Evolutionary conservation across 106 monocot species (phyloP).

Genomic region (Dendrobium officinale): DNA sequence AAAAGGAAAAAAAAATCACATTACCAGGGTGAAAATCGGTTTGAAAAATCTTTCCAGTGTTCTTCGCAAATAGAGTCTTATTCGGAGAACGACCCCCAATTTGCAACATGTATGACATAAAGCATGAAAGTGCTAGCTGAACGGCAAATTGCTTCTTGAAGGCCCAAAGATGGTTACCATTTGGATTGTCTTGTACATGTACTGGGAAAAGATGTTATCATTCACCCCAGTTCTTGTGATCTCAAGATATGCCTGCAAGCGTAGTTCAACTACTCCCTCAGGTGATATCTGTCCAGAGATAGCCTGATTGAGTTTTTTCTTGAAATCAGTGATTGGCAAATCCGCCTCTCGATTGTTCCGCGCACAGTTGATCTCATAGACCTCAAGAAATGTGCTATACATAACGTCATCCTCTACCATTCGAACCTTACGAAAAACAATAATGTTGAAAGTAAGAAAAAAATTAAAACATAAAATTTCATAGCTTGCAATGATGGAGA

Average conservation of each 20-base stretch:
- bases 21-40: slow-evolving; percentile 97
- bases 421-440: slow-evolving; percentile 53
- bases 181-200: slow-evolving; percentile 96
- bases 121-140: slow-evolving; percentile 88
- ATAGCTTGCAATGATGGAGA: neutral
- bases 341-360: slow-evolving; percentile 87
- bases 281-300: slow-evolving; percentile 81
- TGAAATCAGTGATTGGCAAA: slow-evolving; percentile 83
- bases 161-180: slow-evolving; percentile 93
- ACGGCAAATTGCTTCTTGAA: slow-evolving; percentile 97
- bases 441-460: neutral
- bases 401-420: slow-evolving; percentile 99
- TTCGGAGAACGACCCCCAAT: slow-evolving; percentile 95
- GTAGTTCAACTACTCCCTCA: slow-evolving; percentile 77
- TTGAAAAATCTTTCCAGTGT: slow-evolving; percentile 97
- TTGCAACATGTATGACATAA: slow-evolving; percentile 94
- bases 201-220: slow-evolving; percentile 94
- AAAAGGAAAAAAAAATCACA: neutral
- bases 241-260: slow-evolving; percentile 86
- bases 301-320: slow-evolving; percentile 91
- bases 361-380: slow-evolving; percentile 96
- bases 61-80: slow-evolving; percentile 94
- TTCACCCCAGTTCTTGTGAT: slow-evolving; percentile 75
- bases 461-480: neutral
- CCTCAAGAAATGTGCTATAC: slow-evolving; percentile 97